Evolutionary conservation across 2,329 filamentous ascomycete species (phyloP), one percentile per base, ranked within the genome.

Genomic region (Pestalotiopsis sp.): DNA sequence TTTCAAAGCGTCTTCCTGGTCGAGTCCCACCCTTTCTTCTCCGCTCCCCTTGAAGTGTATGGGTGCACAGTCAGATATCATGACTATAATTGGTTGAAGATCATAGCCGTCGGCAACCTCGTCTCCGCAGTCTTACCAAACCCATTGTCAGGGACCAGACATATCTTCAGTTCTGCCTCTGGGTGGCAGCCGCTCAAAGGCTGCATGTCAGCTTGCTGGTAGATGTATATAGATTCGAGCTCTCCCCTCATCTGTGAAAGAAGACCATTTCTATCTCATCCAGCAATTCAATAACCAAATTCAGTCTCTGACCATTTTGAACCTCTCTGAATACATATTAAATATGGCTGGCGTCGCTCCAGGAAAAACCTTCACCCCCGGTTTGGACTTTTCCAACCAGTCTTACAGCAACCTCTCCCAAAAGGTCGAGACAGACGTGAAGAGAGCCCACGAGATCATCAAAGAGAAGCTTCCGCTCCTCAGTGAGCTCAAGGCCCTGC

Each of bases 261-360:
- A 25, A 59, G 57, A 59, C 5, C 4, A 59, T 31, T 59, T 25
- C 57, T 11, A 12, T 14, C 17, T 17, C 14, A 12, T 14, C 12
- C 27, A 59, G 57, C 27, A 25, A 59, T 20, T 11, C 27, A 59
- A n/a, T 17, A 4, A 27, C 9, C 23, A 14, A 6, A 0, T 31
- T 23, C 6, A 0, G 5, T 25, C 27, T 59, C 23, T 31, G 17
- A 17, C 17, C 20, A 27, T 23, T 25, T 14, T 27, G 4, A 4
- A 27, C 27, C 23, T 59, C 13, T 31, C 11, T 65, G 12, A n/a
- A 49, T 4, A 25, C 27, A n/a, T 17, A 25, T 14, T 20, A 11
- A 66, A n/a, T 17, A 75, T 75, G 73, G 73, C 73, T 12, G 72
- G 72, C 40, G 68, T 73, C 57, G 31, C 66, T 36, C 73, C 73